Base-by-base conservation (phyloP, 768 basidiomycete species). In the Terana coerulea region DNA sequence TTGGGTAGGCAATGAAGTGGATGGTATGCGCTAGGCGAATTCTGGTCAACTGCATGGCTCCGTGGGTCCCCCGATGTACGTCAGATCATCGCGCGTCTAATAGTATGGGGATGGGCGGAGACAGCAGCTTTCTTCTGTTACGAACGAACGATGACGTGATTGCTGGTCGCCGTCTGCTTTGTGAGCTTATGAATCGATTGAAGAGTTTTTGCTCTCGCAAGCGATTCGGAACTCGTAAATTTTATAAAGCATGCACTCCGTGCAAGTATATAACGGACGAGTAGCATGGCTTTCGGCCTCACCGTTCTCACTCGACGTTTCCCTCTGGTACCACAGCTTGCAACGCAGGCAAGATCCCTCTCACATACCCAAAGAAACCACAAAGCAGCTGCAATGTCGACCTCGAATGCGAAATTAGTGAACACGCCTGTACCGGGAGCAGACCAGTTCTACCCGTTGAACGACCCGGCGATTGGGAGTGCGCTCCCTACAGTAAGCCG, bases 391-490 rank as follows among this genome's bases (percentile, higher is more conserved):
- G 4, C 28, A 11, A 26, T 34, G 19, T 31, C 39, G 6, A 44
- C 33, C 29, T 29, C 51, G 28, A 29, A 34, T 35, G 34, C 22
- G 43, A 25, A 26, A 22, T 49, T 35, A 47, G 55, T 74, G 52
- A 83, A 84, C 68, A 72, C 63, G 29, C 63, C 67, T 15, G 81
- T 78, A 28, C 74, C 78, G 15, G 75, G 68, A 1, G 75, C 72
- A 3, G 67, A 75, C 31, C 75, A 82, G 54, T 87, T 72, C 67
- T 79, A 80, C 58, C 80, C 84, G 0, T 64, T 80, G 54, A 86
- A 82, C 56, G 75, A 79, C 31, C 84, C 84, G 10, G 58, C 61
- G 2, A 78, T 84, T 50, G 84, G 84, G 3, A 68, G 72, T 0
- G 60, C 71, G 4, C 60, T 64, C 37, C 54, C 71, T 28, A 45